These are phyloP conservation scores for Penicillium lagena DNA, from an alignment of 495 filamentous ascomycete species.

Conservation along the genomic window DNA sequence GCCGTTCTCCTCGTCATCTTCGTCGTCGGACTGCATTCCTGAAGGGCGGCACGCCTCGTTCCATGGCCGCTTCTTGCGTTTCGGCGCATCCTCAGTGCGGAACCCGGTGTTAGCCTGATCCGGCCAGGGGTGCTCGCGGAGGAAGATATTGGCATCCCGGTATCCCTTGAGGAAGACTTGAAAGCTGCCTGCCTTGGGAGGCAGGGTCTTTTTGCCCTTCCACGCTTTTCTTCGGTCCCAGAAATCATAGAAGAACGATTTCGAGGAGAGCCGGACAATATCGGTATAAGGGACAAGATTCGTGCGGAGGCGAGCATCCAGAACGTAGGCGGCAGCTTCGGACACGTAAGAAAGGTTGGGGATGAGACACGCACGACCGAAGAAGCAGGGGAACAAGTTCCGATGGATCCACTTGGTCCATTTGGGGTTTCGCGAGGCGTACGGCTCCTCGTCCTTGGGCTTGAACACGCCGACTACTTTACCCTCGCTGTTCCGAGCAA, in stretches of 20 bases:
- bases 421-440: conserved; percentile 84
- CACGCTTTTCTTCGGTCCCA: conserved; percentile 90
- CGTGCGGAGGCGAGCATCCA: conserved; percentile 84
- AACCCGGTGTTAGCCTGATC: conserved; percentile 80
- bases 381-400: conserved; percentile 94
- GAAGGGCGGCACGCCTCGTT: conserved; percentile 78
- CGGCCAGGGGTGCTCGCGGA: conserved; percentile 96
- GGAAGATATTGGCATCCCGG: conserved; percentile 92
- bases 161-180: conserved; percentile 96
- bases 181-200: conserved; percentile 89
- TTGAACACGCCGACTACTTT: conserved; percentile 98
- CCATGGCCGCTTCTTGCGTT: conserved; percentile 73
- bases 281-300: conserved; percentile 95
- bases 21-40: conserved; percentile 58
- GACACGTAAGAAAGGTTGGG: conserved; percentile 99
- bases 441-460: conserved; percentile 98
- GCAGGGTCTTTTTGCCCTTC: conserved; percentile 79
- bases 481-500: conserved; percentile 83
- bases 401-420: conserved; percentile 96
- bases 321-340: conserved; percentile 91
- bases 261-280: conserved; percentile 88
- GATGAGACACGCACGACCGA: conserved; percentile 92
- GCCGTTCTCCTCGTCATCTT: conserved; percentile 61
- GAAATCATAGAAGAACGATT: conserved; percentile 95
- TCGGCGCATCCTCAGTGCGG: conserved; percentile 60